Base-by-base conservation (phyloP, 805 yeast species). In the Candida silvicultrix region DNA sequence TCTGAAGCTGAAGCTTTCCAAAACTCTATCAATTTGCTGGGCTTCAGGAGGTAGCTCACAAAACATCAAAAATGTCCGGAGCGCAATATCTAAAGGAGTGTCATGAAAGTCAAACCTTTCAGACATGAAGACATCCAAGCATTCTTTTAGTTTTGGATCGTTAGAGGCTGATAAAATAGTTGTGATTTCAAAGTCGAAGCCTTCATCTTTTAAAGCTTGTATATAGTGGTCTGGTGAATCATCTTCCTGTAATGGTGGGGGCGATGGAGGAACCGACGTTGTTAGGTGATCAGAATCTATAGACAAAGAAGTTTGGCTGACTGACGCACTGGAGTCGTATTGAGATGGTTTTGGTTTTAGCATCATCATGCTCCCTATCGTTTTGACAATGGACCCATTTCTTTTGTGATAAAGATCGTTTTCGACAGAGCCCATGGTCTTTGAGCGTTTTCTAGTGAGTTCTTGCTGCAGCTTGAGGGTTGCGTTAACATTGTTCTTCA, bases 1-100 rank as follows among this genome's bases (percentile, higher is more conserved):
- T 21, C 74, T 69, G 25, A 56, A 58, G 10, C 85, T 74, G 61
- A 85, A 81, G 29, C 73, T 73, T 44, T 75, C 77, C 37, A 85
- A 64, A 4, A 83, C 71, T 41, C 89, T 67, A 54, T 85, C 92
- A 43, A 85, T 85, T 56, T 85, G 90, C 58, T 85, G 92, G 0
- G 88, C 68, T 56, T 85, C 94, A 49, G 70, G 74, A 0, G 94
- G 94, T 22, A 85, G 64, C 45, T 78, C 78, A 46, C 79, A 71
- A 41, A 71, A 64, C 67, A 80, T 70, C 38, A 85, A 61, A 43
- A 85, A 72, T 52, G 74, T 76, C 38, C 90, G 65, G 43, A 85
- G 60, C 0, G 90, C 72, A 48, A 85, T 66, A 54, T 85, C 94
- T 16, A 85, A 54, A 0, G 94, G 85, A 49, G 76, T 77, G 22